A percentile compares a stretch with the other conserved stretches of the same genome.
These are phyloP conservation scores for Candida bentonensis DNA, from an alignment of 805 yeast genomes.

Conservation along the genomic window DNA sequence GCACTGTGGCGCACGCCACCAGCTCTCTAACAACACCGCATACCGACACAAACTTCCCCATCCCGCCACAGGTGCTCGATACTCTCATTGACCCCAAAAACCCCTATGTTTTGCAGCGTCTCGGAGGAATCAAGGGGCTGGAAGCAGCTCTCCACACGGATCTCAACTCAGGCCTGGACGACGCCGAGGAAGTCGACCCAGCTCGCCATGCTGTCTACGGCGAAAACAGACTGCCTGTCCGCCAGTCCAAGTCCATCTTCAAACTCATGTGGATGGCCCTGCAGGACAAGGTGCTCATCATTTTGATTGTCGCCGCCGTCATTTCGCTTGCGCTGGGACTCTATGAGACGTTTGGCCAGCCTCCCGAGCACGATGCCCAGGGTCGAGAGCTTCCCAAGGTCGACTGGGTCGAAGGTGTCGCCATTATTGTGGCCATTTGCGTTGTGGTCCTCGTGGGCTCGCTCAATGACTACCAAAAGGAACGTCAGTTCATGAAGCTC, in stretches of 20 bases:
- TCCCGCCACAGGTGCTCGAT: constrained; percentile 2
- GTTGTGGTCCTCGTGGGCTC: constrained; percentile 92
- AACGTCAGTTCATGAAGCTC: constrained; percentile 75
- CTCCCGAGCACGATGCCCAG: constrained; percentile 59
- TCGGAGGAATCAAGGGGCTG: constrained; percentile 25
- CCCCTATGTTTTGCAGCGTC: constrained; percentile 20
- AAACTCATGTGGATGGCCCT: constrained; percentile 66
- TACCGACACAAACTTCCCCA: background rate
- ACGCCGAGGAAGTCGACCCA: constrained; percentile 10
- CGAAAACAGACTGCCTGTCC: constrained; percentile 55
- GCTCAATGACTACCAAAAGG: constrained; percentile 93
- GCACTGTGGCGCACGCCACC: background rate
- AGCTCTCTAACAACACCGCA: background rate
- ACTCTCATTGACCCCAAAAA: constrained; percentile 26
- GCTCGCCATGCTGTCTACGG: constrained; percentile 44
- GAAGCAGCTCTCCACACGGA: constrained; percentile 19
- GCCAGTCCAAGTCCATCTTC: constrained; percentile 53
- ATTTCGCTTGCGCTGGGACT: constrained; percentile 82
- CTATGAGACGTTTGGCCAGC: constrained; percentile 83
- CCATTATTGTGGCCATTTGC: constrained; percentile 78
- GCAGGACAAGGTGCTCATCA: constrained; percentile 78
- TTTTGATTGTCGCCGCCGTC: constrained; percentile 74
- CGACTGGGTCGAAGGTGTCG: constrained; percentile 99
- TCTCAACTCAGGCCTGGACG: constrained; percentile 18
- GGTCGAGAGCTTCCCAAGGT: constrained; percentile 70